These are phyloP conservation scores for Gracilaria caudata DNA, from an alignment of 23 red algal species.

Conservation along the genomic window DNA sequence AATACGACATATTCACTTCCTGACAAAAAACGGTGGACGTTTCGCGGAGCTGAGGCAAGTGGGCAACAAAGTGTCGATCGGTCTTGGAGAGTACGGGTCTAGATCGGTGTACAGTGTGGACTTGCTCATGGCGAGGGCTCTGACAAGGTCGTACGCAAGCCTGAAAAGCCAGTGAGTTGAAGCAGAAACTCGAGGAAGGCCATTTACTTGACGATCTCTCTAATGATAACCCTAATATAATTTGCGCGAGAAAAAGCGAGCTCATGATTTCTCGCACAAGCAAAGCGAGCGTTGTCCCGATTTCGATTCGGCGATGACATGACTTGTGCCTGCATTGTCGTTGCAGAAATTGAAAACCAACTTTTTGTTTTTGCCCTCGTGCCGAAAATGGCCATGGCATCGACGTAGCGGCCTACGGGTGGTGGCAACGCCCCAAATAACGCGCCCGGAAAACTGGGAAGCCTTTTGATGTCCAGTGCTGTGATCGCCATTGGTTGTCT, in stretches of 20 bases:
- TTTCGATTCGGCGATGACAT: neutral
- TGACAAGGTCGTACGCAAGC: neutral
- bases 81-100: neutral
- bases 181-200: neutral
- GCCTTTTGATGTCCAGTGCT: neutral
- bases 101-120: neutral
- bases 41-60: slow-evolving; percentile 21
- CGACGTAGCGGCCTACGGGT: neutral
- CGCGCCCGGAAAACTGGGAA: neutral
- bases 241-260: too few relatives aligned
- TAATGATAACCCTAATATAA: too few relatives aligned
- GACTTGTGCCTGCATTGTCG: neutral
- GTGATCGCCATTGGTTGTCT: slow-evolving; percentile 5
- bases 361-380: neutral
- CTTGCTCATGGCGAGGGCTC: slow-evolving; percentile 1
- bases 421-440: neutral
- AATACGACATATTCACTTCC: slow-evolving; percentile 38
- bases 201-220: too few relatives aligned
- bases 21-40: slow-evolving; percentile 16
- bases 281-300: neutral
- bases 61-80: neutral
- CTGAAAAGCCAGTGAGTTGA: neutral
- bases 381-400: neutral
- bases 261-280: too few relatives aligned
- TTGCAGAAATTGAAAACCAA: neutral